Evolutionary conservation across 371 early-diverging fungal species (phyloP).

Genomic region (Apophysomyces ossiformis): DNA sequence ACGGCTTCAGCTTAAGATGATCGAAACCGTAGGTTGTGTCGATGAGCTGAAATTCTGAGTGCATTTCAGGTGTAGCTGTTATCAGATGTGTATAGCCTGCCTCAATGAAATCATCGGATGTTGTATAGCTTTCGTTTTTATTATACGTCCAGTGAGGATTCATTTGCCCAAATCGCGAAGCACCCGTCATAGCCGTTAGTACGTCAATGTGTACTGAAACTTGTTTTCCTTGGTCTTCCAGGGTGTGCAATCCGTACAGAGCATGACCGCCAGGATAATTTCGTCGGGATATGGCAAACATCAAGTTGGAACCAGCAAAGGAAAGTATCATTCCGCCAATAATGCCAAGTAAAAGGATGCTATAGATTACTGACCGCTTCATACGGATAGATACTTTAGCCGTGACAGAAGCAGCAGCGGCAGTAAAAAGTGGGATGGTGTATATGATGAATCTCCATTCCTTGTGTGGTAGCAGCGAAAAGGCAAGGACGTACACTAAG

Average conservation of each 20-base stretch:
- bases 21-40: constrained; percentile 36
- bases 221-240: constrained; percentile 33
- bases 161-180: constrained; percentile 72
- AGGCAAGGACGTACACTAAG: constrained; percentile 61
- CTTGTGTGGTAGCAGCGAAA: constrained; percentile 90
- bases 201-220: constrained; percentile 81
- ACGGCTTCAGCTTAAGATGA: constrained; percentile 22
- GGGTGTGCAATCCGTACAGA: constrained; percentile 62
- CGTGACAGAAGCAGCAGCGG: constrained; percentile 69
- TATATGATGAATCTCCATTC: constrained; percentile 97
- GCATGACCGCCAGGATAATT: constrained; percentile 95
- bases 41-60: constrained; percentile 47
- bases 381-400: constrained; percentile 33
- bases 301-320: constrained; percentile 43
- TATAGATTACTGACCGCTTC: constrained; percentile 16
- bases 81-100: constrained; percentile 70
- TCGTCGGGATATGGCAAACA: constrained; percentile 65
- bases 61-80: constrained; percentile 54
- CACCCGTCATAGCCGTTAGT: constrained; percentile 88
- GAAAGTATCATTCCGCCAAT: constrained; percentile 32
- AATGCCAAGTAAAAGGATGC: constrained; percentile 22
- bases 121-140: constrained; percentile 64
- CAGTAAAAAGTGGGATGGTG: constrained; percentile 83
- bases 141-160: constrained; percentile 61
- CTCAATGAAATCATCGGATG: constrained; percentile 54